phyloP scores from a whole-genome alignment of 2,329 filamentous ascomycete genomes.

The Spiromastix sp. region DNA sequence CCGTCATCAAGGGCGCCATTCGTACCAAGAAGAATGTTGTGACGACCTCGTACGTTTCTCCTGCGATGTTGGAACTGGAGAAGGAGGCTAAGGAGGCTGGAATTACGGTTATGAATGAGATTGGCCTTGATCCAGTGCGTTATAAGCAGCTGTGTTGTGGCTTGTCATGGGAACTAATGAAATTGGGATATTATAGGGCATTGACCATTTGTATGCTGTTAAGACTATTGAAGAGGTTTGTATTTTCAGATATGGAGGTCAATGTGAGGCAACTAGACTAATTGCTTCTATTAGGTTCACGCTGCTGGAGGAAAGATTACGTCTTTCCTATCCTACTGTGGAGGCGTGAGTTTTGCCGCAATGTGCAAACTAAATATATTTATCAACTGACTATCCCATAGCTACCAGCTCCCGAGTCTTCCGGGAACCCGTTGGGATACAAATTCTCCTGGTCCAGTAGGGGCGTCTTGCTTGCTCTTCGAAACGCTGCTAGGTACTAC shows the following conservation, averaged over 20 bases:
- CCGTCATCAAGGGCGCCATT: slow-evolving; percentile 89
- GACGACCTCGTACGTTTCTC: slow-evolving; percentile 87
- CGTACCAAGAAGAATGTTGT: slow-evolving; percentile 91
- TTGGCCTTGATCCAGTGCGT: slow-evolving; percentile 48
- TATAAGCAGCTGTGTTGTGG: background rate
- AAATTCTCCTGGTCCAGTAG: slow-evolving; percentile 78
- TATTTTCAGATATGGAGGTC: background rate
- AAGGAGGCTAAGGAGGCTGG: slow-evolving; percentile 74
- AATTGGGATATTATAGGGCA: slow-evolving; percentile 15
- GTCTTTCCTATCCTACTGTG: slow-evolving; percentile 75
- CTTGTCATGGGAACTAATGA: background rate
- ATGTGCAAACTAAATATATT: slow-evolving; percentile 1
- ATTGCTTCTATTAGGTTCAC: slow-evolving; percentile 62
- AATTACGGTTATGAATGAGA: slow-evolving; percentile 97
- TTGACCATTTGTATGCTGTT: slow-evolving; percentile 59
- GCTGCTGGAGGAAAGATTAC: slow-evolving; percentile 73
- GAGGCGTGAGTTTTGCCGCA: slow-evolving; percentile 56
- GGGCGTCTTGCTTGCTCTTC: slow-evolving; percentile 76
- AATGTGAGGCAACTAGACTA: background rate
- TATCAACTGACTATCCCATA: background rate
- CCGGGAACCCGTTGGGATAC: slow-evolving; percentile 85
- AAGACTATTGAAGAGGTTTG: slow-evolving; percentile 57
- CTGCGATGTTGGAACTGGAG: slow-evolving; percentile 84
- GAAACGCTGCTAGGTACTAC: slow-evolving; percentile 77
- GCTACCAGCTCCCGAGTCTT: slow-evolving; percentile 25